Percentiles rank a stretch among this genome's conserved stretches.
phyloP scores from a whole-genome alignment of 1,284 basidiomycete species.

The Ceratobasidium sp. region DNA sequence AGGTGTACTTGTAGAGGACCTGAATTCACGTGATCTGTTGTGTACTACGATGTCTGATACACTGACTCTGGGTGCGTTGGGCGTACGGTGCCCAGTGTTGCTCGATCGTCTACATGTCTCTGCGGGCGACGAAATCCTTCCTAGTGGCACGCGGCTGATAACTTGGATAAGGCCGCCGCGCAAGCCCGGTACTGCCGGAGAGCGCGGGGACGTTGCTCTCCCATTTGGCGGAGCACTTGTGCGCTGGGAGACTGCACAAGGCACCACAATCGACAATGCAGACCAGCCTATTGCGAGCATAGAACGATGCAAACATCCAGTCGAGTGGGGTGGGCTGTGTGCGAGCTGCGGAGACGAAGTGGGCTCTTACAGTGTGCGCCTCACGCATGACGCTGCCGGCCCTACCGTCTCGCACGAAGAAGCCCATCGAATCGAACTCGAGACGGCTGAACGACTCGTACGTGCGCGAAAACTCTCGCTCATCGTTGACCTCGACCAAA shows the following conservation, averaged over 20 bases:
- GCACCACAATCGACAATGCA: background rate
- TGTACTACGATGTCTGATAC: slow-evolving; percentile 38
- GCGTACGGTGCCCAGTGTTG: slow-evolving; percentile 20
- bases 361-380: slow-evolving; percentile 86
- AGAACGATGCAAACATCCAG: slow-evolving; percentile 93
- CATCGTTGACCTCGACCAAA: slow-evolving; percentile 98
- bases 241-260: slow-evolving; percentile 7
- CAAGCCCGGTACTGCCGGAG: slow-evolving; percentile 10
- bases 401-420: slow-evolving; percentile 85
- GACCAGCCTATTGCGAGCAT: background rate
- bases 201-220: background rate
- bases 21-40: slow-evolving; percentile 23
- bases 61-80: slow-evolving; percentile 17
- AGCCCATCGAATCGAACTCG: slow-evolving; percentile 86
- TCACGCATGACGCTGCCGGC: slow-evolving; percentile 83
- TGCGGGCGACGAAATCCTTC: slow-evolving; percentile 15
- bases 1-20: slow-evolving; percentile 12
- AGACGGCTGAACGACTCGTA: slow-evolving; percentile 82
- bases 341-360: slow-evolving; percentile 94
- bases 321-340: slow-evolving; percentile 92
- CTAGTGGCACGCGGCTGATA: slow-evolving; percentile 12
- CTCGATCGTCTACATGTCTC: background rate
- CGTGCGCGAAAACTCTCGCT: slow-evolving; percentile 84
- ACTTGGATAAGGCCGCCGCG: slow-evolving; percentile 3
- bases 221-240: slow-evolving; percentile 25